These are phyloP conservation scores for Globisporangium parvum DNA, from an alignment of 352 stramenopile species.

Conservation along the genomic window DNA sequence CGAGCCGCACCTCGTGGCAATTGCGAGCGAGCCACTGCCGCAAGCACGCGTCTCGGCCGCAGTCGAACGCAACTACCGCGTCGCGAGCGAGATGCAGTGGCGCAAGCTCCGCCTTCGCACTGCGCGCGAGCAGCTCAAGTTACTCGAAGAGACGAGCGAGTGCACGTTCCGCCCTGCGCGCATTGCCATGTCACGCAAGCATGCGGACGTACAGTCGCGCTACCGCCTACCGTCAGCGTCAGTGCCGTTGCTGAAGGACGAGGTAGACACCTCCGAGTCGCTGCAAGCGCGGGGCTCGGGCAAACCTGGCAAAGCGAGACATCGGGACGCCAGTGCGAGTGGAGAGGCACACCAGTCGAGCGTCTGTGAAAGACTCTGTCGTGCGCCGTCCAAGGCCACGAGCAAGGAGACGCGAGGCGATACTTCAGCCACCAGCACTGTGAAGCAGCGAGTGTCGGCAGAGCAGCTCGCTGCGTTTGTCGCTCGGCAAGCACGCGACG, in stretches of 20 bases:
- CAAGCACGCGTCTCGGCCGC: conserved; percentile 17
- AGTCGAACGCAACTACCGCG: conserved; percentile 31
- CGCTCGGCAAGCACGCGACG: conserved; percentile 12
- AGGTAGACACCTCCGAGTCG: neutral
- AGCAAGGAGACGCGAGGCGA: neutral
- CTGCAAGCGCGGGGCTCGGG: neutral
- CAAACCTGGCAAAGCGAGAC: neutral
- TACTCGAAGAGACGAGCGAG: conserved; percentile 16
- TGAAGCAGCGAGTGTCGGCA: neutral
- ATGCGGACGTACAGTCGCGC: conserved; percentile 3
- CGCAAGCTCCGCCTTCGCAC: conserved; percentile 25
- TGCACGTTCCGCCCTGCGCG: conserved; percentile 34
- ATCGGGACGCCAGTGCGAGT: neutral
- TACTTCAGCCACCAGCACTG: conserved; percentile 2
- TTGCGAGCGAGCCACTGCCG: conserved; percentile 16
- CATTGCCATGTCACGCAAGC: conserved; percentile 6
- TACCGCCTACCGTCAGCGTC: conserved; percentile 1
- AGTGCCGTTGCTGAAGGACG: neutral
- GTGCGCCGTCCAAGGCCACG: neutral
- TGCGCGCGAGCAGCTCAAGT: conserved; percentile 19
- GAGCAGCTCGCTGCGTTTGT: conserved; percentile 20
- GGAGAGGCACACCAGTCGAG: neutral
- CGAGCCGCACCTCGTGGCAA: conserved; percentile 17
- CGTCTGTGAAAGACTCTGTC: conserved; percentile 26
- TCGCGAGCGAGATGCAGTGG: conserved; percentile 24